Evolutionary conservation across 306 rosid species (phyloP), one percentile per base, ranked within the genome.

Genomic region (Astragalus glycyphyllos): DNA sequence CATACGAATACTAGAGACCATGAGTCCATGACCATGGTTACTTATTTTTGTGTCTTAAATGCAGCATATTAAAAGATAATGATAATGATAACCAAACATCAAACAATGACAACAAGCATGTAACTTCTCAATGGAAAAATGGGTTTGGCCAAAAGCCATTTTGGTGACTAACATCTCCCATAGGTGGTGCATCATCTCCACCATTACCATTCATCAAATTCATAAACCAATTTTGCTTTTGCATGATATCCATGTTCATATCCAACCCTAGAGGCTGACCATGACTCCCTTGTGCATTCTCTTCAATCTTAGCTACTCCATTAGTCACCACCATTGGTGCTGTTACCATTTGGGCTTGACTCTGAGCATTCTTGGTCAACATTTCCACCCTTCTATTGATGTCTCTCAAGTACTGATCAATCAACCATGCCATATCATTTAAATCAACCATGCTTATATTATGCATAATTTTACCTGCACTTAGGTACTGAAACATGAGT

Each of bases 331-430:
- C 55, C 9, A 54, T 12, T 8, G 65, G 57, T 11, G 47, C 31
- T 3, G 69, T 35, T 8, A 51, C 56, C 29, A 37, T 48, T 8
- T 42, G 71, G 2, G 40, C 7, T 12, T 62, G 71, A 26, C 68
- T 26, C 14, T 61, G 81, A 34, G 65, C 29, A 62, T 59, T 54
- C 67, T 55, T 70, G 12, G 40, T 58, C 72, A 70, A 46, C 5
- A 5, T 6, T 32, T 77, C 72, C 3, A 70, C 31, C 67, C 81
- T 62, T 59, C 77, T 31, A 17, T 70, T 70, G 4, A 70, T 65
- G 0, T 77, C 77, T 69, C 71, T 77, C 77, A 77, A 48, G 23
- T 70, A 61, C 57, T 77, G 77, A 10, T 77, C 81, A 29, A 77
- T 71, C 37, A 77, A 66, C 71, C 70, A 69, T 2, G 61, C 81